phyloP scores from a whole-genome alignment of 495 filamentous ascomycete species.

The Tuber microsphaerosporum region DNA sequence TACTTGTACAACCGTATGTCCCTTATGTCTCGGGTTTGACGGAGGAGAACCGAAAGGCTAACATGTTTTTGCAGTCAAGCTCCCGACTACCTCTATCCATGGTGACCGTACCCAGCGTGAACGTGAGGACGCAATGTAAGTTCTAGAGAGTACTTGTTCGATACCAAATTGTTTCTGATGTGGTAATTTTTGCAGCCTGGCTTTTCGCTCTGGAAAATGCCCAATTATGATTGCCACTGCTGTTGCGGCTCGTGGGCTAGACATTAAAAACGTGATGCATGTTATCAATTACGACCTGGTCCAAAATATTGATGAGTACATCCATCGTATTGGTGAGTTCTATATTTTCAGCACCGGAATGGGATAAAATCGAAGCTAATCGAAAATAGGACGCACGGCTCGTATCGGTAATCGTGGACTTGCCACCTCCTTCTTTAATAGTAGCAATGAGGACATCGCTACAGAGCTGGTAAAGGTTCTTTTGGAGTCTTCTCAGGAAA shows the following conservation, averaged over 20 bases:
- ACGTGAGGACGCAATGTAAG: constrained; percentile 83
- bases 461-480: constrained; percentile 66
- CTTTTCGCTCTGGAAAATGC: constrained; percentile 64
- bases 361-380: constrained; percentile 23
- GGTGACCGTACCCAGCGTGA: constrained; percentile 79
- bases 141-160: constrained; percentile 13
- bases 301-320: constrained; percentile 90
- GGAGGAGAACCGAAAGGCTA: not conserved
- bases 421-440: constrained; percentile 82
- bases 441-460: constrained; percentile 62
- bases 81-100: constrained; percentile 84
- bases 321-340: constrained; percentile 78
- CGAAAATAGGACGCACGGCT: constrained; percentile 72
- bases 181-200: constrained; percentile 45
- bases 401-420: constrained; percentile 83
- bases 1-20: constrained; percentile 62
- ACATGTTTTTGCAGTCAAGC: constrained; percentile 40
- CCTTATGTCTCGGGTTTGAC: not conserved
- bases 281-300: constrained; percentile 93
- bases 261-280: constrained; percentile 77
- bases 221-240: constrained; percentile 82
- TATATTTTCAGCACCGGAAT: not conserved
- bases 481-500: constrained; percentile 63
- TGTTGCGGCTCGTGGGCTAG: constrained; percentile 80
- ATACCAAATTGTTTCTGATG: not conserved